Percentiles rank a stretch among this genome's conserved stretches.
phyloP scores from a whole-genome alignment of 1,284 basidiomycete species.

The Moniliella sp. region DNA sequence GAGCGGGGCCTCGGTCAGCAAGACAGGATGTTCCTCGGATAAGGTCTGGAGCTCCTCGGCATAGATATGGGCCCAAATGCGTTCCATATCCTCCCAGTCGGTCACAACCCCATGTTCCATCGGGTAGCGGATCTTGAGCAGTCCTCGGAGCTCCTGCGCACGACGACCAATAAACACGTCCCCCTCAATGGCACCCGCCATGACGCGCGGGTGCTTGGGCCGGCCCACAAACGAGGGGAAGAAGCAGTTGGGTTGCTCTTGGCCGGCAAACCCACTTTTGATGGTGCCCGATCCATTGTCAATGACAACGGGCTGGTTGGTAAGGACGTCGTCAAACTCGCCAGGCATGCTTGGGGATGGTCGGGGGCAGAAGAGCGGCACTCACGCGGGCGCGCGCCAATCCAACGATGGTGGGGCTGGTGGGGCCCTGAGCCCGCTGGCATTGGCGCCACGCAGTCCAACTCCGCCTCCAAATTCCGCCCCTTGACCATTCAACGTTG shows the following conservation, averaged over 20 bases:
- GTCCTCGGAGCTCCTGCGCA: conserved; percentile 28
- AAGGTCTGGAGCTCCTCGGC: conserved; percentile 27
- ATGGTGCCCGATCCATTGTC: conserved; percentile 32
- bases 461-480: too few relatives aligned
- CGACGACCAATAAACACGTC: conserved; percentile 29
- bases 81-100: conserved; percentile 33
- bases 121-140: conserved; percentile 29
- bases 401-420: too few relatives aligned
- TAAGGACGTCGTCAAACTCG: conserved; percentile 32
- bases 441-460: too few relatives aligned
- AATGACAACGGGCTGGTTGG: conserved; percentile 33
- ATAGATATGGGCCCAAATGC: conserved; percentile 31
- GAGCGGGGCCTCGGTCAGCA: conserved; percentile 77
- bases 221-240: conserved; percentile 31
- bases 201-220: conserved; percentile 27
- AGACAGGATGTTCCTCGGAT: conserved; percentile 58
- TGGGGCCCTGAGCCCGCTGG: too few relatives aligned
- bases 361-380: too few relatives aligned
- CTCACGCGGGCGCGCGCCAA: too few relatives aligned
- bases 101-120: conserved; percentile 33
- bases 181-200: conserved; percentile 33
- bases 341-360: conserved; percentile 9
- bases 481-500: too few relatives aligned
- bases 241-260: conserved; percentile 29
- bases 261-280: conserved; percentile 32